Conservation (phyloP, 2,329 filamentous ascomycete species). For the Alternaria tenuissima region DNA sequence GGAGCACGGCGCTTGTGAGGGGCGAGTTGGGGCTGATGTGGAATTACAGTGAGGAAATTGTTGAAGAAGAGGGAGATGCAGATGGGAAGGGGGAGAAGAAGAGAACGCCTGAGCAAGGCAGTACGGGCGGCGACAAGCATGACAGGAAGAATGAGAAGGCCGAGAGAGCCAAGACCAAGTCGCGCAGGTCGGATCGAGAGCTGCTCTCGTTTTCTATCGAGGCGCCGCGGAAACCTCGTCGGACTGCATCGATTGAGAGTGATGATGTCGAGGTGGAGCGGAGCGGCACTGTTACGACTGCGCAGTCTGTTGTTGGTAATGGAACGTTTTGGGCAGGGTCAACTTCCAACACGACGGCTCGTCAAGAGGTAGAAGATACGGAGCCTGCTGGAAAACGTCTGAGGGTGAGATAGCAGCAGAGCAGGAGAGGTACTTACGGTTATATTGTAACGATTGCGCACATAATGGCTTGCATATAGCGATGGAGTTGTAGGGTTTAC, state of each 20-base stretch:
- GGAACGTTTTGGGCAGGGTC: not conserved
- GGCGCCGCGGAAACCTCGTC: slow-evolving; percentile 40
- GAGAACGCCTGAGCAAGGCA: not conserved
- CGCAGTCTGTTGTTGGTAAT: not conserved
- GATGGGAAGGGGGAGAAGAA: not conserved
- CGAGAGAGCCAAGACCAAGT: slow-evolving; percentile 7
- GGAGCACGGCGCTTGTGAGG: slow-evolving; percentile 74
- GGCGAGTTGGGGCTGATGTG: slow-evolving; percentile 81
- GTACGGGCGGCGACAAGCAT: not conserved
- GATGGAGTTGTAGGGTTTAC: not conserved
- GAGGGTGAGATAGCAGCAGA: slow-evolving; percentile 20
- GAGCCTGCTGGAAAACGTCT: slow-evolving; percentile 38
- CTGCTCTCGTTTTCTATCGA: slow-evolving; percentile 49
- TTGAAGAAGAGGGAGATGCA: slow-evolving; percentile 45
- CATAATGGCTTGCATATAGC: not conserved
- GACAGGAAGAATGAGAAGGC: slow-evolving; percentile 6
- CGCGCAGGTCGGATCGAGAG: slow-evolving; percentile 33
- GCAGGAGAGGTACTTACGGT: not conserved
- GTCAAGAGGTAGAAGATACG: not conserved
- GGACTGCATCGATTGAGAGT: slow-evolving; percentile 5
- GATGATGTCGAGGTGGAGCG: not conserved
- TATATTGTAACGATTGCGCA: not conserved
- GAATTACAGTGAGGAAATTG: slow-evolving; percentile 75
- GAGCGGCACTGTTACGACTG: not conserved
- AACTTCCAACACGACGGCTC: slow-evolving; percentile 6